phyloP scores from a whole-genome alignment of 1,284 basidiomycete species.

The Amylostereum areolatum region DNA sequence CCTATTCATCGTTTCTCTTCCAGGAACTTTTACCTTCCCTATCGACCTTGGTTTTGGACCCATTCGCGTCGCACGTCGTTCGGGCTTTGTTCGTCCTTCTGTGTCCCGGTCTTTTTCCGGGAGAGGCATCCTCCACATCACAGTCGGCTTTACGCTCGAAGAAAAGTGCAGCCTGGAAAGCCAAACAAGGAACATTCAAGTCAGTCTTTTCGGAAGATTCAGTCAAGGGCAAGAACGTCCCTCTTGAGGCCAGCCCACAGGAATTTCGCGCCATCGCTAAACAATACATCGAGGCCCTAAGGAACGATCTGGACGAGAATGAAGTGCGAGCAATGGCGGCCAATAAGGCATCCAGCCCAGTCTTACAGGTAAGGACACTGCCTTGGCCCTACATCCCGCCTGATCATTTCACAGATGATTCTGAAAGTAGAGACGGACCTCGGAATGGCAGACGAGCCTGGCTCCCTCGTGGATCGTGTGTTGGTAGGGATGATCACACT shows the following conservation, averaged over 20 bases:
- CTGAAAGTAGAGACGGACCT: constrained; percentile 74
- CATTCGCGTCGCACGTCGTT: constrained; percentile 85
- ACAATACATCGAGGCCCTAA: constrained; percentile 49
- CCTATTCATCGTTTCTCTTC: constrained; percentile 2
- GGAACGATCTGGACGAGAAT: constrained; percentile 53
- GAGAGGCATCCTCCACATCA: constrained; percentile 25
- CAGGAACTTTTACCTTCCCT: constrained; percentile 69
- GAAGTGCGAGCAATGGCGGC: constrained; percentile 81
- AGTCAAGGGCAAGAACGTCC: constrained; percentile 31
- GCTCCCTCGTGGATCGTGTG: constrained; percentile 78
- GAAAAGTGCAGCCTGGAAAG: constrained; percentile 72
- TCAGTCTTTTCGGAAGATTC: constrained; percentile 56
- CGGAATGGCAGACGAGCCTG: constrained; percentile 48
- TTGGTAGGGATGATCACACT: constrained; percentile 75
- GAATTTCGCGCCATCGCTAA: constrained; percentile 48
- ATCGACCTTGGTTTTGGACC: constrained; percentile 65
- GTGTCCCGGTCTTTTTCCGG: constrained; percentile 44
- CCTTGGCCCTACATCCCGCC: constrained; percentile 2
- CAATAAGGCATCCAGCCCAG: constrained; percentile 76
- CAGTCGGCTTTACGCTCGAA: constrained; percentile 54
- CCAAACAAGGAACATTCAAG: constrained; percentile 67
- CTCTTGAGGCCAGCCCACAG: constrained; percentile 33
- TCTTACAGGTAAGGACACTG: constrained; percentile 58
- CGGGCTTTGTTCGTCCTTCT: constrained; percentile 75
- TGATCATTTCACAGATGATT: constrained; percentile 51